Base-by-base conservation (phyloP, 2,329 filamentous ascomycete species). In the Arthrobotrys sinensis region DNA sequence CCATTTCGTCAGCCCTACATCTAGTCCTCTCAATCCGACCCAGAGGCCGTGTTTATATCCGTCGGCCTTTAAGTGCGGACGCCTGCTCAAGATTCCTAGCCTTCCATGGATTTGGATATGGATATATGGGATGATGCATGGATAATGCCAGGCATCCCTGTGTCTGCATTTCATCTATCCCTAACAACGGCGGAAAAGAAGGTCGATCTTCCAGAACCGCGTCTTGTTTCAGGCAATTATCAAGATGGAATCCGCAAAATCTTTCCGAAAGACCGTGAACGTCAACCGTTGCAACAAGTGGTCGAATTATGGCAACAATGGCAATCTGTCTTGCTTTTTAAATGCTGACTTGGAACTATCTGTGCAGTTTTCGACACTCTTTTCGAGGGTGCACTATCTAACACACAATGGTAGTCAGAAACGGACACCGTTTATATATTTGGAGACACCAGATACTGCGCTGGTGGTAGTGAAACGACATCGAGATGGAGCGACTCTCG, bases 221-320 rank as follows among this genome's bases (percentile, higher is more conserved):
- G 66, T 63, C 43, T 57, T 50, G 75, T 67, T 78, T 78, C 75
- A 78, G 75, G 75, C 75, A 78, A 67, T 78, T 72, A 72, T 78
- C 67, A 62, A 78, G 72, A 78, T 78, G 75, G 67, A 63, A 68
- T 52, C 67, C 75, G 75, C 75, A 78, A 78, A 63, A 62, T 68
- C 75, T 78, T 78, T 78, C 75, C 75, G 75, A 67, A 78, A 68
- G 43, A 72, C 75, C 75, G 75, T 68, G 36, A 60, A 55, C 19
- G 57, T 28, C 38, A 66, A 40, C 28, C 11, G 28, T 66, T 60
- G 50, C 28, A 60, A 65, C 48, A 28, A 45, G 36, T 16, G 11
- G 21, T 52, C 50, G 45, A 38, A 40, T 36, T 45, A 8, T 40
- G 21, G n/a, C 24, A 14, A 38, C 16, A 50, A 53, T 14, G 6